Evolutionary conservation across 805 yeast genomes (phyloP), one percentile per base, ranked within the genome.

Genomic region (Starmerella tilneyi): DNA sequence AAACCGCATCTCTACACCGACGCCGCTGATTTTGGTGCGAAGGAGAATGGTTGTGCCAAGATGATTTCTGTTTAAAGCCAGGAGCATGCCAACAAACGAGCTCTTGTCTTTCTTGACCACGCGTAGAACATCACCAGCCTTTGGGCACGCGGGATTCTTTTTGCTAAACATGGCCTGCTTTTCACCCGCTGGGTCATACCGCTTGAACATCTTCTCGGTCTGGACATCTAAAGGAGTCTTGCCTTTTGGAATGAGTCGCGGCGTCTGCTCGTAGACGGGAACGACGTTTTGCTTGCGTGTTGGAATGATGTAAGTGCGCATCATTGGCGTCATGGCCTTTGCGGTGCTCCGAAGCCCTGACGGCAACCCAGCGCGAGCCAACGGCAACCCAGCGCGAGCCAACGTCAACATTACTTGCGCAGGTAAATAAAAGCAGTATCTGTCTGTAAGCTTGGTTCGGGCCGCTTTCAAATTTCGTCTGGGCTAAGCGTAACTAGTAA

Each of bases 1-100:
- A 39, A 86, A 75, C 50, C 89, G 71, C 51, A 80, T 67, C 59
- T 89, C 97, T 41, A 84, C 89, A 46, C 94, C 94, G n/a, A 84
- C 66, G 55, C 81, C 82, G 50, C 79, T 72, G 55, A 84, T 70
- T 60, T 81, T 84, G 61, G 86, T 84, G 70, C 98, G 79, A 52
- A 89, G 63, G 45, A 84, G 66, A n/a, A 89, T 65, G 49, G 82
- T 80, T 15, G 94, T 74, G 36, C 83, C 85, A 35, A 82, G 65
- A 31, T 77, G 79, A 50, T 76, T 72, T 59, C 88, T 74, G 59
- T 81, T 81, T 46, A 86, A 71, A 44, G 83, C 86, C 44, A 89
- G 66, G 1, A 86, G 75, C 61, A 80, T 80, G 5, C 97, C 98
- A 19, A 77, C 70, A 51, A 84, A 79, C 51, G 75, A 63, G 46